Conservation (phyloP, 2,329 filamentous ascomycete genomes). For the Cercospora brassicicola region DNA sequence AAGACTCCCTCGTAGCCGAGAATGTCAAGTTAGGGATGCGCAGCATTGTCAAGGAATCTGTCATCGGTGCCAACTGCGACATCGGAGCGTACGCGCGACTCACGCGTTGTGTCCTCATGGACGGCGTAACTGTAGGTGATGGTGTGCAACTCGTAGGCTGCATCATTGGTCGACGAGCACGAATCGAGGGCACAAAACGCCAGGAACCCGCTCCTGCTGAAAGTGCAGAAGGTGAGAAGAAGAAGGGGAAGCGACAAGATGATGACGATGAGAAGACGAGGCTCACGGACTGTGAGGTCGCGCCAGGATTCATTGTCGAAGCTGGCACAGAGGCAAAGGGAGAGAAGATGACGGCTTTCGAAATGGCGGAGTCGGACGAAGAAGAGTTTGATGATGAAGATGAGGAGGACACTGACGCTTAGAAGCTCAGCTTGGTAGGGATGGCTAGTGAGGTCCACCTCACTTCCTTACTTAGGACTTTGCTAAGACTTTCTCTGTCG, state of each 20-base stretch:
- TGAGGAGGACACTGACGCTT: slow-evolving; percentile 19
- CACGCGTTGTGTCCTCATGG: slow-evolving; percentile 88
- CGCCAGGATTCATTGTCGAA: slow-evolving; percentile 78
- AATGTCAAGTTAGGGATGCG: slow-evolving; percentile 89
- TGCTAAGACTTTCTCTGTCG: background rate
- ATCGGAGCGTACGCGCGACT: slow-evolving; percentile 84
- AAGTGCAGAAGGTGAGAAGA: slow-evolving; percentile 48
- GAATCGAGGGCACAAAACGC: slow-evolving; percentile 65
- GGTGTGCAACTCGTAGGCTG: slow-evolving; percentile 83
- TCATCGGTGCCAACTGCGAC: slow-evolving; percentile 83
- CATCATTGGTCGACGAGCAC: slow-evolving; percentile 76
- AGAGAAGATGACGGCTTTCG: slow-evolving; percentile 61
- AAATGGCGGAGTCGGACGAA: slow-evolving; percentile 42
- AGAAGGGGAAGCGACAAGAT: slow-evolving; percentile 52
- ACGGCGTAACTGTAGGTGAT: slow-evolving; percentile 80
- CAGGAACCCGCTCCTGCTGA: slow-evolving; percentile 18
- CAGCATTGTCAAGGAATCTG: slow-evolving; percentile 85
- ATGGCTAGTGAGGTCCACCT: background rate
- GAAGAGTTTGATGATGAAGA: slow-evolving; percentile 33
- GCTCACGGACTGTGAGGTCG: slow-evolving; percentile 88
- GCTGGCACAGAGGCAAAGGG: slow-evolving; percentile 69
- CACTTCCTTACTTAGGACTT: background rate
- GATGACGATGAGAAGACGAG: slow-evolving; percentile 50
- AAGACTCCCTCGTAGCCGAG: slow-evolving; percentile 79
- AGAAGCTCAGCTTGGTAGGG: background rate